A percentile compares a stretch with the other conserved stretches of the same genome.
phyloP scores from a whole-genome alignment of 306 rosid species.

The Oxytropis ochrocephala region DNA sequence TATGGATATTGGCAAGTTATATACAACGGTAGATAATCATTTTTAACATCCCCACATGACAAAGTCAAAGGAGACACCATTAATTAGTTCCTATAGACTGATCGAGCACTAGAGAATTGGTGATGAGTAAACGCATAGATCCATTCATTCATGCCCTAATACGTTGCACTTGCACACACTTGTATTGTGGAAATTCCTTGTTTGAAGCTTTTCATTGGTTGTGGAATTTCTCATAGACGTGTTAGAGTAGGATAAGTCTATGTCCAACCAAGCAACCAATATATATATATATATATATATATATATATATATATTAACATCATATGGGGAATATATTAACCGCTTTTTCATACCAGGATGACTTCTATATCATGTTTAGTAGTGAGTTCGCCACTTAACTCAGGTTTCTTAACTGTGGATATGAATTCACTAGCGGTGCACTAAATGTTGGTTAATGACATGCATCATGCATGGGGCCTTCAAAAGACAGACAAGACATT shows the following conservation, averaged over 20 bases:
- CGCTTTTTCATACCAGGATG: no score
- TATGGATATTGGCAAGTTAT: constrained; percentile 13
- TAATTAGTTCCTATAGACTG: constrained; percentile 10
- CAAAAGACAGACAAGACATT: background rate
- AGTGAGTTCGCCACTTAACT: background rate
- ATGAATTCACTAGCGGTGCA: background rate
- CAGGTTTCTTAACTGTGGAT: background rate
- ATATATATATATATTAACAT: background rate
- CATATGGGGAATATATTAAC: background rate
- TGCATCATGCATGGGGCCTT: background rate
- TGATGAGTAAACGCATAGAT: constrained; percentile 12
- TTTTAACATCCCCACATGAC: background rate
- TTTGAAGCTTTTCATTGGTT: constrained; percentile 15
- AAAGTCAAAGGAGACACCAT: constrained; percentile 33
- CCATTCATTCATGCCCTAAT: background rate
- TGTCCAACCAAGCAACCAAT: constrained; percentile 6
- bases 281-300: background rate
- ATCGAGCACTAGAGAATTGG: constrained; percentile 4
- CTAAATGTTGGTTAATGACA: background rate
- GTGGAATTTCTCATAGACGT: constrained; percentile 12
- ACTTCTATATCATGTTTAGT: no score
- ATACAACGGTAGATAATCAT: background rate
- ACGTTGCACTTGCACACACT: constrained; percentile 16
- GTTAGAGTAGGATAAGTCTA: constrained; percentile 30
- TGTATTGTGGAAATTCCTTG: constrained; percentile 7